Evolutionary conservation across 805 yeast species (phyloP), one percentile per base, ranked within the genome.

Genomic region (Saccharomycodes ludwigii): DNA sequence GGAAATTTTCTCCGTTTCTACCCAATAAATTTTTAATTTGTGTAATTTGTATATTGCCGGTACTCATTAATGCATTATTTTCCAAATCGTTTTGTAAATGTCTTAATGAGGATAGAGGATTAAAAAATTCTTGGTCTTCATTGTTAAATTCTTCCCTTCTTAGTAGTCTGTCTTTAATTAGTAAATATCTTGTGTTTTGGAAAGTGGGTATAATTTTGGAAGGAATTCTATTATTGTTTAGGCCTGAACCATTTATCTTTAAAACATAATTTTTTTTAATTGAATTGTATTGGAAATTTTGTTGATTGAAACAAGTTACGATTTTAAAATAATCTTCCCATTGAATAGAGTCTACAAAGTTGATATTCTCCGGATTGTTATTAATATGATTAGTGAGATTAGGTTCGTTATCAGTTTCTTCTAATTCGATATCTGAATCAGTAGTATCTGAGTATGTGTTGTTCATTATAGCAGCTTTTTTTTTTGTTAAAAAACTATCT

Each of bases 11-110:
- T 4, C 88, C 88, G 44, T 79, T 80, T 33, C 95, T 61, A 19
- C 98, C 99, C 18, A 91, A 52, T 36, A 91, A 59, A 51, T 86
- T 86, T 46, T 86, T 86, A 33, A 91, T 74, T 24, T 73, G 63
- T 0, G 94, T 81, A 27, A 88, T 60, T 3, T 66, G 40, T 46
- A 51, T 44, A n/a, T 39, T 35, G 13, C 27, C n/a, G 14, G 5
- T 32, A 3, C 18, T 13, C 6, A 12, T 17, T 21, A 27, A 27
- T 4, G 34, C 14, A 17, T 13, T 5, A 12, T 34, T 35, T 6
- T 38, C 19, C 18, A 47, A 21, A 11, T 47, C 43, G 19, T 44
- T 41, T 29, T 44, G 40, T 34, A 50, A 35, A 3, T 41, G 37
- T 6, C 42, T 34, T 36, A 56, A 48, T 1, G 61, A 52, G 0